Conservation (phyloP, 2,329 filamentous ascomycete genomes). For the Dichotomopilus funicola region DNA sequence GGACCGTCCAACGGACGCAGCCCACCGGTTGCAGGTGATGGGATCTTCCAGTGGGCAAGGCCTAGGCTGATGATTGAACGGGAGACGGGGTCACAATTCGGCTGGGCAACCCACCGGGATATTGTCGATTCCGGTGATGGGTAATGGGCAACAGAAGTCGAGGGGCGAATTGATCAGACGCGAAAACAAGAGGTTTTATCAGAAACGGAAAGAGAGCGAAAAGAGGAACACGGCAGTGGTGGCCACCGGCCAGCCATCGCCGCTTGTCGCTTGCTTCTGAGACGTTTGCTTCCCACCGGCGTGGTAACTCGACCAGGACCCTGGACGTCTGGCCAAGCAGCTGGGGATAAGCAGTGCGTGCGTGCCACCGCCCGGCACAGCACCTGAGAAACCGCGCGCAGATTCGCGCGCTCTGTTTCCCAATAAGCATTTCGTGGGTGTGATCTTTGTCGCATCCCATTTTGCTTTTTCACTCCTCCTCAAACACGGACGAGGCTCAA, state of each 20-base stretch:
- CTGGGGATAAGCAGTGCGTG: no score
- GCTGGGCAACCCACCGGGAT: conserved; percentile 13
- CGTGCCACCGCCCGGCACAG: no score
- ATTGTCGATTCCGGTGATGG: not conserved
- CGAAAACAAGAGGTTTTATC: no score
- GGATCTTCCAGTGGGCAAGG: not conserved
- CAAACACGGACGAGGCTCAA: conserved; percentile 23
- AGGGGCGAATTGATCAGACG: no score
- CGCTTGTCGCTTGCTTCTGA: no score
- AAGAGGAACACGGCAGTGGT: no score
- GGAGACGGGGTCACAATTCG: conserved; percentile 1
- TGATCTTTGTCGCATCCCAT: conserved; percentile 1
- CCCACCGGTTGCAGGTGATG: not conserved
- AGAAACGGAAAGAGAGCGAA: no score
- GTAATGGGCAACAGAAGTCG: not conserved
- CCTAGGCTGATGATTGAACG: not conserved
- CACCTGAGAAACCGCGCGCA: not conserved
- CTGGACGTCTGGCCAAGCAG: no score
- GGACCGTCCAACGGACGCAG: conserved; percentile 2
- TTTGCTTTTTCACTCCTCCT: conserved; percentile 13
- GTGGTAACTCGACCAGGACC: no score
- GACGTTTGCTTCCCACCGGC: no score
- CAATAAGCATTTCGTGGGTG: conserved; percentile 5
- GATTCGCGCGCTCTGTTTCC: not conserved
- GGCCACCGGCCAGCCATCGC: no score